A percentile compares a stretch with the other conserved stretches of the same genome.
Conservation (phyloP, 1,284 basidiomycete species). For the Cutaneotrichosporon sp. region DNA sequence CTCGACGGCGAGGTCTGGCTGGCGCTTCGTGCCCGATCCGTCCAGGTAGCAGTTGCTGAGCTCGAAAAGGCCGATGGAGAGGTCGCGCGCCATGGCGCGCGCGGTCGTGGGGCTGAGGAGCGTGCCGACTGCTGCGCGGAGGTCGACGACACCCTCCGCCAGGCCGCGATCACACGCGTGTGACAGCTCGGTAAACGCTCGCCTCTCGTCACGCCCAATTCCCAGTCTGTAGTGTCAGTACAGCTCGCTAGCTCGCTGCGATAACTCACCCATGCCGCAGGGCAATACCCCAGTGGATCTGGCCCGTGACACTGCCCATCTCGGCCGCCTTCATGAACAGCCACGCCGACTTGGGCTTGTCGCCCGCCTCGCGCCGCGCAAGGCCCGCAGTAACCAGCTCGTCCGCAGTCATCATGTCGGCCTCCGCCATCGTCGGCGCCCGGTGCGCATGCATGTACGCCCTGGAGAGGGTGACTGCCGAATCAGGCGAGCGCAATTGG, state of each 20-base stretch:
- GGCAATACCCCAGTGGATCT: constrained; percentile 44
- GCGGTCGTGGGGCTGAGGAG: constrained; percentile 31
- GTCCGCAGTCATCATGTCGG: constrained; percentile 3
- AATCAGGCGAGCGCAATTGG: neutral
- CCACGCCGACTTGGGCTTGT: constrained; percentile 42
- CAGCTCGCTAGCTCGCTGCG: neutral
- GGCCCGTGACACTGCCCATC: constrained; percentile 39
- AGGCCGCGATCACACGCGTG: constrained; percentile 40
- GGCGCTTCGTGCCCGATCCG: constrained; percentile 43
- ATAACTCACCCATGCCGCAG: constrained; percentile 37
- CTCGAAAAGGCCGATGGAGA: constrained; percentile 44
- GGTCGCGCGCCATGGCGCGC: constrained; percentile 35
- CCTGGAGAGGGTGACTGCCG: neutral
- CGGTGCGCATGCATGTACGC: neutral
- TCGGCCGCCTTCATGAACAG: constrained; percentile 47
- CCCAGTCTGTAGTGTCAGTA: constrained; percentile 22
- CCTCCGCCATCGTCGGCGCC: neutral
- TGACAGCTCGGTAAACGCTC: constrained; percentile 37
- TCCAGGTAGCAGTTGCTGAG: constrained; percentile 46
- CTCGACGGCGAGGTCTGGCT: constrained; percentile 37
- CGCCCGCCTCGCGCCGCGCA: constrained; percentile 36
- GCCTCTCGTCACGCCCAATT: constrained; percentile 39
- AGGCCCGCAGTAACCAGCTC: constrained; percentile 32
- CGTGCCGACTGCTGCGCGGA: constrained; percentile 26
- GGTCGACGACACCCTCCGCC: constrained; percentile 27